These are phyloP conservation scores for Sarocladium kiliense DNA, from an alignment of 2,329 filamentous ascomycete genomes.

Conservation along the genomic window DNA sequence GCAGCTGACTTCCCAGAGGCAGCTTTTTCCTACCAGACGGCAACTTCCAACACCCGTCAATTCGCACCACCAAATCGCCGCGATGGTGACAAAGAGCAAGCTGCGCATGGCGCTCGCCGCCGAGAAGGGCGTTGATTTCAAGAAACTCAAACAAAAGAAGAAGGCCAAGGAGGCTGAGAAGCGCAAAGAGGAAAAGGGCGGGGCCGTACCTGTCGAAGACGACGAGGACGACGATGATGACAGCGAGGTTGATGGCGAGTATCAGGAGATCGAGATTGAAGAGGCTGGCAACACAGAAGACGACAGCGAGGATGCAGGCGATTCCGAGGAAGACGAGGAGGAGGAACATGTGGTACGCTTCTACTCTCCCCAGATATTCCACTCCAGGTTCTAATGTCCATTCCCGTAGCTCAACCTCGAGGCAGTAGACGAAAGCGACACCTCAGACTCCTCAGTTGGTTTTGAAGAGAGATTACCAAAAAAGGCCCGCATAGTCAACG, in stretches of 20 bases:
- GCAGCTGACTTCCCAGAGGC: neutral
- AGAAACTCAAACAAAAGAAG: slow-evolving; percentile 46
- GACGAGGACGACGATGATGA: slow-evolving; percentile 17
- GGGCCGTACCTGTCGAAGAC: slow-evolving; percentile 2
- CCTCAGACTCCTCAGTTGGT: slow-evolving; percentile 67
- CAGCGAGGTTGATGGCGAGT: slow-evolving; percentile 14
- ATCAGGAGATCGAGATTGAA: slow-evolving; percentile 11
- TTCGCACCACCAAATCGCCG: slow-evolving; percentile 1
- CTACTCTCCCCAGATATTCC: neutral
- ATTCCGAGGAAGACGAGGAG: slow-evolving; percentile 16
- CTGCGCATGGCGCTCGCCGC: slow-evolving; percentile 49
- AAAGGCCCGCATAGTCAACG: slow-evolving; percentile 14
- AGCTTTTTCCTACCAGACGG: neutral
- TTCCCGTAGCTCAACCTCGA: slow-evolving; percentile 45
- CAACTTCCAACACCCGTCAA: neutral
- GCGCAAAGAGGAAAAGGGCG: slow-evolving; percentile 25
- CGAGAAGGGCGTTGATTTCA: slow-evolving; percentile 49
- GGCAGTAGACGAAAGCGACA: slow-evolving; percentile 56
- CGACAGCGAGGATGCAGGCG: slow-evolving; percentile 31
- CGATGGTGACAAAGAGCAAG: slow-evolving; percentile 41
- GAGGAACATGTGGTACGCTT: neutral
- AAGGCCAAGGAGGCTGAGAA: slow-evolving; percentile 39
- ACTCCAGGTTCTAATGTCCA: too few species aligned
- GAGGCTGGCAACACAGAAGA: slow-evolving; percentile 14
- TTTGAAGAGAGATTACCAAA: slow-evolving; percentile 64